Conservation (phyloP, 2,329 filamentous ascomycete genomes). For the Neobulgaria alba region DNA sequence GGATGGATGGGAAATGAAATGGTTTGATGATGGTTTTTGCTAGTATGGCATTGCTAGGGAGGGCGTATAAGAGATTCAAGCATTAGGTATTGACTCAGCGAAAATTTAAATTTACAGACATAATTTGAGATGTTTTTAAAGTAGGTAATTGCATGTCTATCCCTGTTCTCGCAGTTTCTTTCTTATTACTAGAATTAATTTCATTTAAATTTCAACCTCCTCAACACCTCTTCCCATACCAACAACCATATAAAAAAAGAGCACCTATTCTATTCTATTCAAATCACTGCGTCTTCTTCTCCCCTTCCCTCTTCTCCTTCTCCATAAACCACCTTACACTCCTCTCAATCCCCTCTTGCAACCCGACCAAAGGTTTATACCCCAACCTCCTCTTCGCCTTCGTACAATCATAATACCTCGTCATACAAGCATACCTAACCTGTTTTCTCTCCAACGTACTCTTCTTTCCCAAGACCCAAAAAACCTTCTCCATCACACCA, state of each 20-base stretch:
- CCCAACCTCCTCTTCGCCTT: conserved; percentile 66
- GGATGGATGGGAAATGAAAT: too few species aligned
- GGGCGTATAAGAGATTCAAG: too few species aligned
- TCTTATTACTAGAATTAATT: neutral
- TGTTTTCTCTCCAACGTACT: conserved; percentile 39
- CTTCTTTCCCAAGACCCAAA: conserved; percentile 40
- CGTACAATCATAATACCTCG: conserved; percentile 66
- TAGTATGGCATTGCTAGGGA: too few species aligned
- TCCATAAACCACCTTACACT: conserved; percentile 22
- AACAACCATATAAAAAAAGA: neutral
- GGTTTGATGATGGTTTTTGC: too few species aligned
- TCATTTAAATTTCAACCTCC: neutral
- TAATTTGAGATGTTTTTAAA: too few species aligned
- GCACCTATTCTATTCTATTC: conserved; percentile 18
- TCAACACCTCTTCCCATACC: neutral
- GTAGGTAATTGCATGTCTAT: too few species aligned
- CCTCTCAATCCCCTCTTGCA: conserved; percentile 52
- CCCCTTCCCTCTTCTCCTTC: conserved; percentile 16
- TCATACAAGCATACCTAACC: conserved; percentile 62
- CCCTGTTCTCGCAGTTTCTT: too few species aligned
- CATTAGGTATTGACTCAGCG: too few species aligned
- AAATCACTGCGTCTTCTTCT: conserved; percentile 25
- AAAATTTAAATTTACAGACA: too few species aligned
- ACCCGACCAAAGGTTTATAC: conserved; percentile 57
- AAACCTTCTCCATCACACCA: conserved; percentile 43